phyloP scores from a whole-genome alignment of 192 early-diverging fungal species.

The Backusella mclennaniae region DNA sequence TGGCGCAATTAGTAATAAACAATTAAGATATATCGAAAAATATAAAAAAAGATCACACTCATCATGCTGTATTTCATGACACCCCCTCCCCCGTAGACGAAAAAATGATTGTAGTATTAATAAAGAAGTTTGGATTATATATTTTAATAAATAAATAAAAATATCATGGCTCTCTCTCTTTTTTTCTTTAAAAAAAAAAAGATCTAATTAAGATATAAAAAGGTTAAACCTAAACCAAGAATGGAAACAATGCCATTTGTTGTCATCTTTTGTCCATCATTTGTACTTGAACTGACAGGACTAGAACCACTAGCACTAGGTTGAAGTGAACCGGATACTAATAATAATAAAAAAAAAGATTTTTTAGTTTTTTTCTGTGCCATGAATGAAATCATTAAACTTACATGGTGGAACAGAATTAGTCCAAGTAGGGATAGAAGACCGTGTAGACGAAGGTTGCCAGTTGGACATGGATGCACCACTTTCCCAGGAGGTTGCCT shows the following conservation, averaged over 20 bases:
- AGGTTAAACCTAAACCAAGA: constrained; percentile 4
- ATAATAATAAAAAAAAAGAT: not conserved
- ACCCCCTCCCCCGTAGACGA: not conserved
- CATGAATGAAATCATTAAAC: not conserved
- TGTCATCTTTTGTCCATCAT: not conserved
- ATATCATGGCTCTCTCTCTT: not conserved
- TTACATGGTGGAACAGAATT: not conserved
- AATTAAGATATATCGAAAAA: constrained; percentile 60
- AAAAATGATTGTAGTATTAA: not conserved
- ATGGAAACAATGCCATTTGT: not conserved
- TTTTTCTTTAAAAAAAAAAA: not conserved
- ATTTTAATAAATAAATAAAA: not conserved
- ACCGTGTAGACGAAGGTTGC: not conserved
- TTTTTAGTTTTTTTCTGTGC: too few species aligned
- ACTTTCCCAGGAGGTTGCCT: not conserved
- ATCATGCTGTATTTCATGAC: constrained; percentile 11
- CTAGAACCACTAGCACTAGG: not conserved
- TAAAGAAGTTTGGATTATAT: not conserved
- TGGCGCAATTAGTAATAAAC: constrained; percentile 75
- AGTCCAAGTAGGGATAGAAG: not conserved
- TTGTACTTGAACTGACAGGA: not conserved
- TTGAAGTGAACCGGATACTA: not conserved
- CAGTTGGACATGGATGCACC: not conserved
- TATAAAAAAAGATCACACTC: constrained; percentile 44
- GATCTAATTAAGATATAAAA: constrained; percentile 5